These are phyloP conservation scores for Maudiozyma serrabonitensis DNA, from an alignment of 805 yeast species.

Conservation along the genomic window DNA sequence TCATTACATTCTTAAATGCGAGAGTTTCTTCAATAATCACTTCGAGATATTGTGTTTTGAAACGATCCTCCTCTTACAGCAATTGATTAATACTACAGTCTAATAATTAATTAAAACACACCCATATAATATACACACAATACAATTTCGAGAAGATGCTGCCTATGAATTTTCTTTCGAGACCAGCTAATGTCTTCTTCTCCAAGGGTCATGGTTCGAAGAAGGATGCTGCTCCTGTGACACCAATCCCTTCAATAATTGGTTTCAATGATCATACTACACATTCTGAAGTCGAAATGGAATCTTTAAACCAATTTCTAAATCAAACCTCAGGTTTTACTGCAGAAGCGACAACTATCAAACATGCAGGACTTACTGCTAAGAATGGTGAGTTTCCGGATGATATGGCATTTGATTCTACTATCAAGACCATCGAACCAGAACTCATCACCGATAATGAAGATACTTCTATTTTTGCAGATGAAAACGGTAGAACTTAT, in stretches of 20 bases:
- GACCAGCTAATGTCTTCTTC: conserved; percentile 1
- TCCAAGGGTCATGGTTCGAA: background rate
- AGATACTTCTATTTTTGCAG: conserved; percentile 1
- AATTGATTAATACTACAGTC: too few relatives aligned
- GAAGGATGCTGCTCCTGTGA: background rate
- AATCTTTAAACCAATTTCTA: background rate
- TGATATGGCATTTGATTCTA: background rate
- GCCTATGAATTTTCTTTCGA: conserved; percentile 1
- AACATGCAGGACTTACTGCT: background rate
- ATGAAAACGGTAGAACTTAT: conserved; percentile 23
- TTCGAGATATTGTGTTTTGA: too few relatives aligned
- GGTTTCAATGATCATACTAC: background rate
- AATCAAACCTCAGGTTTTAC: background rate
- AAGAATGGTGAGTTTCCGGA: background rate
- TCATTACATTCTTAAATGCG: too few relatives aligned
- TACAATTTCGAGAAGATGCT: background rate
- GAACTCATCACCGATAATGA: background rate
- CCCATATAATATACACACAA: background rate
- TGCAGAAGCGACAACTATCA: background rate
- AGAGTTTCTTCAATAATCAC: too few relatives aligned
- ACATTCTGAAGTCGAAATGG: background rate
- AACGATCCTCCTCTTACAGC: too few relatives aligned
- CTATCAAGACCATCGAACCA: background rate
- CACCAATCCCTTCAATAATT: background rate
- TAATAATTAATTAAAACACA: too few relatives aligned